Base-by-base conservation (phyloP, 106 monocot genomes). In the Dendrobium catenatum region DNA sequence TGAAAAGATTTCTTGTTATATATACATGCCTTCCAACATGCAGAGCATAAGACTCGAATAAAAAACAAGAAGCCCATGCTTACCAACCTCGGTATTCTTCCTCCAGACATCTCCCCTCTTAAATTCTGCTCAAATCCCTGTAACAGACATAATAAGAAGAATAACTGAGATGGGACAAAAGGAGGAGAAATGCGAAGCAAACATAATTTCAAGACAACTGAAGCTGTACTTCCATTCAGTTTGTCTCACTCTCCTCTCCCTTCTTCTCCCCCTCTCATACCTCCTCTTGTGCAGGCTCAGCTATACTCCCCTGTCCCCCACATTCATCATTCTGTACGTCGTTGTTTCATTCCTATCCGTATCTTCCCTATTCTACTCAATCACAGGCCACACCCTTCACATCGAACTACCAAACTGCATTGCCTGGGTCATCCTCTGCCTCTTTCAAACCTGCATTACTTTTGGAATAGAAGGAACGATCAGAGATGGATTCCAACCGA, bases 181-280 rank as follows among this genome's bases (percentile, higher is more conserved):
- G 51, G 51, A 51, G 51, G 51, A 51, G 10, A 13, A 16, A 2
- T 51, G 51, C 15, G 15, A 15, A 51, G 13, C 51, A 51, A 51
- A 51, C 51, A 15, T 51, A 51, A 2, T 51, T 51, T 51, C 13
- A 10, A 51, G 51, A 10, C 10, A 15, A 51, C 3, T 51, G 15
- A 85, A 78, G 26, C 76, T 77, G 13, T 70, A 55, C 1, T 81
- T 85, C 70, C 80, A 77, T 77, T 42, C 42, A 2, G 24, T 46
- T n/a, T 55, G 81, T 80, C 77, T 81, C 24, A 54, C 77, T 16
- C 77, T 81, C 42, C 84, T 75, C 17, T 46, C 80, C 31, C 80
- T 77, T 55, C 29, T 77, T 2, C 81, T 72, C 72, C 67, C 85
- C n/a, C 67, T 77, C 76, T 84, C 77, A 37, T 83, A 68, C 70